A percentile compares a stretch with the other conserved stretches of the same genome.
These are phyloP conservation scores for Penicillium sp. DNA, from an alignment of 2,329 filamentous ascomycete genomes.

Conservation along the genomic window DNA sequence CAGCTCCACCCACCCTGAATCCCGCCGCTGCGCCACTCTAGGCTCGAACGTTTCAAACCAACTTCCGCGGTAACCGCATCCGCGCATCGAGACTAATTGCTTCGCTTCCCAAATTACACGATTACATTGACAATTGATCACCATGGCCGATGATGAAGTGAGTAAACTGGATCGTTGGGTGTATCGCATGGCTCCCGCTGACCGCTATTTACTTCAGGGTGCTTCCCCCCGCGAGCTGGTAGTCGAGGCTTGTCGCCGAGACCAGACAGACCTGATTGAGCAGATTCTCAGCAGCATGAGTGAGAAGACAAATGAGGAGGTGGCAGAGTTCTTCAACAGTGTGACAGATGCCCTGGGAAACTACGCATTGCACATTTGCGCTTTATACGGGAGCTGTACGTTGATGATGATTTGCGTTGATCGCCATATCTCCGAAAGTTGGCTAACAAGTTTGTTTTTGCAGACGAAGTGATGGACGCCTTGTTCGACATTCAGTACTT, in stretches of 20 bases:
- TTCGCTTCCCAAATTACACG: not conserved
- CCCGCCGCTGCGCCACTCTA: constrained; percentile 1
- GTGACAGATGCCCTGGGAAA: constrained; percentile 85
- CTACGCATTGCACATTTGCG: constrained; percentile 86
- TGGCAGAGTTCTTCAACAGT: constrained; percentile 78
- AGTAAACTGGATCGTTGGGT: constrained; percentile 2
- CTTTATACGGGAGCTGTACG: constrained; percentile 80
- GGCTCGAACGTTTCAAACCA: constrained; percentile 9
- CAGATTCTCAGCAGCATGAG: constrained; percentile 68
- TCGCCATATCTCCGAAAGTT: not conserved
- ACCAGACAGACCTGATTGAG: constrained; percentile 82
- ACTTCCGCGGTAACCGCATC: constrained; percentile 6
- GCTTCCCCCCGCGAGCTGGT: constrained; percentile 82
- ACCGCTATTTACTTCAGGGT: constrained; percentile 56
- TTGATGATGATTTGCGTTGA: constrained; percentile 16
- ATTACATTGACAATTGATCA: constrained; percentile 6
- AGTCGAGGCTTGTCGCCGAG: constrained; percentile 87
- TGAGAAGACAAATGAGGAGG: constrained; percentile 59
- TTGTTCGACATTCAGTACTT: constrained; percentile 51
- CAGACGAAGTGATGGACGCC: constrained; percentile 49
- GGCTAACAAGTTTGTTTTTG: not conserved
- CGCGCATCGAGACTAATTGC: not conserved
- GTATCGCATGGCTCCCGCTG: not conserved
- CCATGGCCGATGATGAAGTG: constrained; percentile 48
- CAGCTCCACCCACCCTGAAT: not conserved